Base-by-base conservation (phyloP, 305 asterid genomes). In the Lippia alba region DNA sequence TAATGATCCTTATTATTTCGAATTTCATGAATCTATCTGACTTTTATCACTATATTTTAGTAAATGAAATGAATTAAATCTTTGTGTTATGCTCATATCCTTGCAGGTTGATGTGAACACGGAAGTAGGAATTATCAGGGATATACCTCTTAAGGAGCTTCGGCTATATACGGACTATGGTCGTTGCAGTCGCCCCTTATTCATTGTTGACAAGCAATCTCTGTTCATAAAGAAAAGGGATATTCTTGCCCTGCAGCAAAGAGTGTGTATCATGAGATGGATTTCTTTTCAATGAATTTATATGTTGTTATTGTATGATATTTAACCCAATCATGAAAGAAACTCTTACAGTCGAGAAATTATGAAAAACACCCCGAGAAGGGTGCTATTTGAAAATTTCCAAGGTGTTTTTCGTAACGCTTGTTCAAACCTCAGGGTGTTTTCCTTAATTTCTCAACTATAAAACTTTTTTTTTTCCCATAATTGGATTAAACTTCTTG, bases 181-280 rank as follows among this genome's bases (percentile, higher is more conserved):
- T 4, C 91, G 97, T 50, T 91, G 97, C 81, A 89, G 97, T 80
- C 94, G 97, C 16, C 97, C 96, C 41, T 76, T 91, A 62, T 91
- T 91, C 79, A 89, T 91, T 54, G 97, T 91, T 65, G 96, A 87
- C 45, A 89, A 89, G 56, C 94, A 85, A 74, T 82, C 81, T 69
- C 78, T 89, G 75, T 88, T 89, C 30, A 91, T 91, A 36, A 89
- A 84, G 76, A 91, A 89, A 82, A 86, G 65, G 70, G 85, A 91
- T 74, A 89, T 89, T 62, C 87, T 75, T 65, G 85, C 87, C 60
- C 81, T 91, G 82, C 97, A 91, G 76, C 87, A 85, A 82, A 74
- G 96, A 76, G 96, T 89, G 78, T 71, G 63, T 32, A 17, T 17
- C 57, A 61, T 33, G 44, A 18, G 45, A 24, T 48, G 10, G 11